Conservation (phyloP, 768 basidiomycete genomes). For the Naematelia aurantialba region DNA sequence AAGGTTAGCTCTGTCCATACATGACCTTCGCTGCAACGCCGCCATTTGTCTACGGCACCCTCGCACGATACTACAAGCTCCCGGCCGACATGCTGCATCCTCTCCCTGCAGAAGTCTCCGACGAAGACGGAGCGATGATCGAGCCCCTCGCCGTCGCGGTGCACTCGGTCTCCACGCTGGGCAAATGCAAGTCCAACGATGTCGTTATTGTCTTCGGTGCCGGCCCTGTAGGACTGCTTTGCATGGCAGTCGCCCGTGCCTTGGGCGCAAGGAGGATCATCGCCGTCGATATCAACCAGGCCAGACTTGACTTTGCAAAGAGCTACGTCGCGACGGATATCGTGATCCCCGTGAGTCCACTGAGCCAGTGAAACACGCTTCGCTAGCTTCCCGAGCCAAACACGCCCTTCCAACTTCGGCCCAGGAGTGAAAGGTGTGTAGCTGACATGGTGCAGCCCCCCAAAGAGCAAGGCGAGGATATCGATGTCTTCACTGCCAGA, state of each 20-base stretch:
- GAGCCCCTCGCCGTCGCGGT: conserved; percentile 90
- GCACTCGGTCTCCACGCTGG: conserved; percentile 77
- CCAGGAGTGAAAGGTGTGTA: not conserved
- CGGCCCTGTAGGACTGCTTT: conserved; percentile 72
- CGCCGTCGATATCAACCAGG: conserved; percentile 60
- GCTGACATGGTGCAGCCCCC: conserved; percentile 5
- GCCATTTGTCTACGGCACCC: conserved; percentile 77
- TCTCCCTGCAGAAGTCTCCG: conserved; percentile 72
- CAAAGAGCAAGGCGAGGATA: conserved; percentile 56
- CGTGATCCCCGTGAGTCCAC: conserved; percentile 31
- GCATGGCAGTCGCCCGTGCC: conserved; percentile 92
- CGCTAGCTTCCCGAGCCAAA: not conserved
- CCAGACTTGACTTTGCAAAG: conserved; percentile 81
- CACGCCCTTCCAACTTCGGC: not conserved
- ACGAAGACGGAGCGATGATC: conserved; percentile 96
- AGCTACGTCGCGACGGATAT: conserved; percentile 74
- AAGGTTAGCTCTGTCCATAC: conserved; percentile 68
- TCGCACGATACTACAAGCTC: conserved; percentile 77
- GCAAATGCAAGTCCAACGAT: conserved; percentile 58
- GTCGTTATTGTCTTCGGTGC: conserved; percentile 69
- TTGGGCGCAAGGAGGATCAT: conserved; percentile 80
- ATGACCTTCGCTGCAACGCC: conserved; percentile 92
- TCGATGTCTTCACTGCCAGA: conserved; percentile 13
- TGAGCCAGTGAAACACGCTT: not conserved
- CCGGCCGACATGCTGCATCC: conserved; percentile 67